phyloP scores from a whole-genome alignment of 2,329 filamentous ascomycete genomes.

The Fusarium irregulare region DNA sequence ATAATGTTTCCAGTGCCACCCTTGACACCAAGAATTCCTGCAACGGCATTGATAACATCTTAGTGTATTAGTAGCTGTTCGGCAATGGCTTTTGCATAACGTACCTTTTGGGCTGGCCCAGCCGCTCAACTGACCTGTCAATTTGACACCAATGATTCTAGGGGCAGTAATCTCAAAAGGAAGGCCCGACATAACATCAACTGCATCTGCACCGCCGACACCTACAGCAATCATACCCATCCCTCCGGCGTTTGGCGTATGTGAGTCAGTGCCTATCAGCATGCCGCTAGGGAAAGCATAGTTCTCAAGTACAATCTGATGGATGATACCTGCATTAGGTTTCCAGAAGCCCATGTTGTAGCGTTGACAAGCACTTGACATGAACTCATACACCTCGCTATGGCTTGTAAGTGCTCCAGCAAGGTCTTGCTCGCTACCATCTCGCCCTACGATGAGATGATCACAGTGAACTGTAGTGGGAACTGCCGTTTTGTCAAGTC shows the following conservation, averaged over 20 bases:
- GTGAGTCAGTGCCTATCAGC: slow-evolving; percentile 98
- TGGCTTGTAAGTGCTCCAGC: slow-evolving; percentile 87
- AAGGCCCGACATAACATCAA: slow-evolving; percentile 94
- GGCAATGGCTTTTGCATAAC: not conserved
- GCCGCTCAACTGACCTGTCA: slow-evolving; percentile 84
- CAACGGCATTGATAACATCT: slow-evolving; percentile 10
- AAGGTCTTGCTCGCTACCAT: slow-evolving; percentile 89
- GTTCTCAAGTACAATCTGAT: slow-evolving; percentile 99
- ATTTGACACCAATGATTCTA: slow-evolving; percentile 85
- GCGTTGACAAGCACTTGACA: slow-evolving; percentile 89
- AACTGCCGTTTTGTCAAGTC: slow-evolving; percentile 86
- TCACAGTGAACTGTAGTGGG: slow-evolving; percentile 98
- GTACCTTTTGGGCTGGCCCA: slow-evolving; percentile 68
- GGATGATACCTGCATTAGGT: slow-evolving; percentile 92
- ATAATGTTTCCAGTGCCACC: slow-evolving; percentile 95
- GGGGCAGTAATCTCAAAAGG: slow-evolving; percentile 98
- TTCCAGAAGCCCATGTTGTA: slow-evolving; percentile 97
- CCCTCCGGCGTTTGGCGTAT: slow-evolving; percentile 95
- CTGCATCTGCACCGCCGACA: slow-evolving; percentile 95
- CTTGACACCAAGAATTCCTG: slow-evolving; percentile 77
- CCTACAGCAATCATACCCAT: slow-evolving; percentile 94
- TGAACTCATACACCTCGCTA: slow-evolving; percentile 96
- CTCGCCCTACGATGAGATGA: slow-evolving; percentile 96
- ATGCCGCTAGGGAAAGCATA: slow-evolving; percentile 96
- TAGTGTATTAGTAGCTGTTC: not conserved